Base-by-base conservation (phyloP, 805 yeast genomes). In the Candida patagonica region DNA sequence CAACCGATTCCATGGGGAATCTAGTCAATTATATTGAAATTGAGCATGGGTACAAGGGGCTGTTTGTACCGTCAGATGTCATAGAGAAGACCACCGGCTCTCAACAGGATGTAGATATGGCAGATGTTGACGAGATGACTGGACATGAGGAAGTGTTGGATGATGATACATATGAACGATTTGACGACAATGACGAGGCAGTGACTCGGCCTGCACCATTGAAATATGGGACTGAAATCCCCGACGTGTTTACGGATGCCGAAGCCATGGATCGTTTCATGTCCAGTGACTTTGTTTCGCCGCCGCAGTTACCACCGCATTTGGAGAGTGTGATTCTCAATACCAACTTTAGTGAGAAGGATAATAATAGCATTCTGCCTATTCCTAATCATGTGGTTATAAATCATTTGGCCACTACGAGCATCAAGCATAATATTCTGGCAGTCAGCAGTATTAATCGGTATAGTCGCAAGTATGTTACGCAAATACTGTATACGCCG, bases 281-380 rank as follows among this genome's bases (percentile, higher is more conserved):
- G 21, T 51, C 64, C 8, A 57, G 59, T 22, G 73, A 64, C 41
- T 60, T 62, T 40, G 61, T 88, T 39, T 86, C 94, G 23, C 97
- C 98, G 16, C 98, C 98, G 17, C 94, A 83, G 56, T 68, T 92
- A 37, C 98, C 98, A 6, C 98, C 98, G 7, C 98, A 89, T 60
- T 68, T 92, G 44, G 98, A 92, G 57, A 81, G 82, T 53, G 97
- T 92, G 41, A 87, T 92, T 41, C 70, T 89, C 54, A 89, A 89
- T 64, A 59, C 68, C 10, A 69, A 67, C 50, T 63, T 74, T 51
- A 85, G 80, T 50, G 89, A 66, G 76, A 87, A 82, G 53, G 88
- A 86, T 58, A 83, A 80, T 49, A 74, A 84, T 26, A 92, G 94
- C 41, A 94, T 94, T 0, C 63, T 87, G 49, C 92, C 94, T 9